These are phyloP conservation scores for Boletus sp. DNA, from an alignment of 1,284 basidiomycete genomes.

Conservation along the genomic window DNA sequence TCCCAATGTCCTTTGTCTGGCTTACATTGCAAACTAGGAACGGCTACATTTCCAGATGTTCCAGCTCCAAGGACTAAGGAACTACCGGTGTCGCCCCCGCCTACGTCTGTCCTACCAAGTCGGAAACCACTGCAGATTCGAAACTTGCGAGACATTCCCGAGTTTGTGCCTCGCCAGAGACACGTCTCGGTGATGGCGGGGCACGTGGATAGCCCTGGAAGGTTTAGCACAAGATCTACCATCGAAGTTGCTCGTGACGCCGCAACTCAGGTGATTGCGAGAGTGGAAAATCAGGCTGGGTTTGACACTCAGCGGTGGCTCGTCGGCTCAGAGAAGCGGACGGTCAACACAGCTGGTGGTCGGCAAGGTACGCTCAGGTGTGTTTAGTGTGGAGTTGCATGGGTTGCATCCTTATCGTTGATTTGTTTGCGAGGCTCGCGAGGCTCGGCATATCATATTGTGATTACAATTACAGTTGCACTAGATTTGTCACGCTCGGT, in stretches of 20 bases:
- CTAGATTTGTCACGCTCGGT: conserved; percentile 19
- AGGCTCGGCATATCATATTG: not conserved
- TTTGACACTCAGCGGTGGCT: conserved; percentile 4
- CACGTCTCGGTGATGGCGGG: not conserved
- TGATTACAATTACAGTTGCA: not conserved
- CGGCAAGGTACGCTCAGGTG: conserved; percentile 8
- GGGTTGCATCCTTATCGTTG: conserved; percentile 7
- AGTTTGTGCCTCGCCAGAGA: conserved; percentile 29
- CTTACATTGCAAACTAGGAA: conserved; percentile 22
- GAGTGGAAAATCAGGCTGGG: conserved; percentile 22
- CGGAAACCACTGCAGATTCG: conserved; percentile 9
- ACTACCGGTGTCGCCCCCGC: not conserved
- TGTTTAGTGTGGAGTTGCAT: not conserved
- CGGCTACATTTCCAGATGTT: not conserved
- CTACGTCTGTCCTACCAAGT: not conserved
- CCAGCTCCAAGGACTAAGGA: not conserved
- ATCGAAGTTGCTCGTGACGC: conserved; percentile 13
- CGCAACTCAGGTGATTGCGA: conserved; percentile 23
- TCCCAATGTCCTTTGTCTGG: conserved; percentile 45
- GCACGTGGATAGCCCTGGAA: not conserved
- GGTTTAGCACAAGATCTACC: not conserved
- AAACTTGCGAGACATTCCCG: conserved; percentile 22
- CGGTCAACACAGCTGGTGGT: conserved; percentile 2
- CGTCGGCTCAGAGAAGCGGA: conserved; percentile 1
- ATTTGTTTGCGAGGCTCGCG: conserved; percentile 19